Base-by-base conservation (phyloP, 2,329 filamentous ascomycete genomes). In the Apiospora saccharicola region DNA sequence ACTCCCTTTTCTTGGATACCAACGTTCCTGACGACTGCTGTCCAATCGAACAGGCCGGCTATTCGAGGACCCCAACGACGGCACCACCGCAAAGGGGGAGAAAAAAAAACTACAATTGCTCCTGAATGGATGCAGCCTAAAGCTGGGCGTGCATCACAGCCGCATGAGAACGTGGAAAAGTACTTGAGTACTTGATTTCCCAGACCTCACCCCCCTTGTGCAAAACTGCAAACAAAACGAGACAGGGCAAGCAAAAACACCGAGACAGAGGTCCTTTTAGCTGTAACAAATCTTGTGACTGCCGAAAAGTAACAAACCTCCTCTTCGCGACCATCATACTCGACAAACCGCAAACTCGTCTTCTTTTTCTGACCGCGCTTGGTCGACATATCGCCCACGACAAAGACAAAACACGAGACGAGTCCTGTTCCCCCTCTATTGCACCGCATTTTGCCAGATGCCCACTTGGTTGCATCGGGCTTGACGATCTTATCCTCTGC, bases 71-170 rank as follows among this genome's bases (percentile, higher is more conserved):
- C 34, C 57, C 57, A 64, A 64, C 57, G 57, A 41, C 57, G 19
- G 34, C 57, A 64, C 57, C 34, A 64, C 57, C 57, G 22, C 57
- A 22, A 64, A 34, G 57, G 57, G 53, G 19, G 14, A 26, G 14
- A 64, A 64, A 64, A 61, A 64, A 64, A 64, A n/a, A n/a, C n/a
- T 34, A 64, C 13, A 64, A 64, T 22, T n/a, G 57, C 57, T 64
- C 68, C 68, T 53, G 68, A 70, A 51, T 70, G 68, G 68, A 70
- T 53, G 68, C 68, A 53, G 49, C 47, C 68, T 57, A 51, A 64
- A 70, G 68, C 68, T 70, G 47, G 68, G 47, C 68, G 68, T 70
- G 68, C 68, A 70, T 70, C 46, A 70, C 44, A 49, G 67, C 47
- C 47, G 67, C 67, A 69, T 69, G 43, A 69, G 67, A 69, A 69